Conservation (phyloP, 2,329 filamentous ascomycete genomes). For the Cladosporium sp. region DNA sequence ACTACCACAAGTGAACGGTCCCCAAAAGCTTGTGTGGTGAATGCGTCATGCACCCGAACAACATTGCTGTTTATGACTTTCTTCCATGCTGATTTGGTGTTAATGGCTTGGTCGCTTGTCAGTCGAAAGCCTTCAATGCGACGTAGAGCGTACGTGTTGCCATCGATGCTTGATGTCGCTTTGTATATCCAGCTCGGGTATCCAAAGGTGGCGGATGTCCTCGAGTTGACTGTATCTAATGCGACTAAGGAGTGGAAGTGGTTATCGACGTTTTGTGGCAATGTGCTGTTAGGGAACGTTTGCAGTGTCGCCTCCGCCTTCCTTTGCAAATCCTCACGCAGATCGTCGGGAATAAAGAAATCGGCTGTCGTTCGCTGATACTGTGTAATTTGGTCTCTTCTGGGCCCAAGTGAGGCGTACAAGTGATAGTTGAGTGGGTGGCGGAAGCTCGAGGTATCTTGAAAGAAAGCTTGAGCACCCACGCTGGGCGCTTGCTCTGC, state of each 20-base stretch:
- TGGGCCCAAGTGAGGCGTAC: conserved; percentile 82
- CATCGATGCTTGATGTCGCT: conserved; percentile 82
- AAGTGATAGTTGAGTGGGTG: conserved; percentile 78
- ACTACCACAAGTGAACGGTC: conserved; percentile 94
- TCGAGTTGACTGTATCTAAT: conserved; percentile 75
- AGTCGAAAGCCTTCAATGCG: conserved; percentile 84
- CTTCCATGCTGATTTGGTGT: conserved; percentile 84
- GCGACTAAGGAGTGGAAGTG: conserved; percentile 91
- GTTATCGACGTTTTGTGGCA: conserved; percentile 67
- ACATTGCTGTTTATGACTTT: conserved; percentile 75
- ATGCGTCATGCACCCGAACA: conserved; percentile 84
- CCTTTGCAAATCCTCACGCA: conserved; percentile 84
- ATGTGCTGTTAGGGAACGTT: conserved; percentile 67
- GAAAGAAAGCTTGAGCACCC: conserved; percentile 63
- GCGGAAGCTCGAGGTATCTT: conserved; percentile 53
- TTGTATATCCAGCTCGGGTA: conserved; percentile 95
- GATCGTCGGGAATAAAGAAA: conserved; percentile 82
- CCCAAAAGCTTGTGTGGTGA: conserved; percentile 87
- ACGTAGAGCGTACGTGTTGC: conserved; percentile 79
- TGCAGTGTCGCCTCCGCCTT: conserved; percentile 83
- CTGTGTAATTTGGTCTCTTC: conserved; percentile 72
- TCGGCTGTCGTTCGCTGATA: conserved; percentile 87
- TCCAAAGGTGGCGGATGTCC: conserved; percentile 74
- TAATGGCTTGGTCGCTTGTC: conserved; percentile 83
- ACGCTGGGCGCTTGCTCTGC: conserved; percentile 65